Conservation (phyloP, 352 stramenopile genomes). For the Globisporangium yorkense region DNA sequence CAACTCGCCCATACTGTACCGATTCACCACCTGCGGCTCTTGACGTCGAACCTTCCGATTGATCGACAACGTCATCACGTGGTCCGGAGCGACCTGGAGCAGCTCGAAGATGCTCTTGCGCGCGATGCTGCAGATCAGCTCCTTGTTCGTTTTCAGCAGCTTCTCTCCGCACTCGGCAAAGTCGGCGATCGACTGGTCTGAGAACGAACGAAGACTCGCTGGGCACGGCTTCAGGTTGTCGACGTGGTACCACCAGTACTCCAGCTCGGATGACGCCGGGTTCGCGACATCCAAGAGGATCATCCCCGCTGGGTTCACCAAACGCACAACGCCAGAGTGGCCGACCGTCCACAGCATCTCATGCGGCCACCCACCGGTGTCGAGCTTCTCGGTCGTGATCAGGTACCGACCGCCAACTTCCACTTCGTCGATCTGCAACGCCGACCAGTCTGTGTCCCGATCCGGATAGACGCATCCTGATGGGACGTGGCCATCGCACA, state of each 20-base stretch:
- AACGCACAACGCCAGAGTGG: slow-evolving; percentile 40
- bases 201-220: slow-evolving; percentile 14
- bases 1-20: slow-evolving; percentile 48
- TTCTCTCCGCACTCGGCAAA: slow-evolving; percentile 29
- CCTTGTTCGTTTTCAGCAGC: slow-evolving; percentile 33
- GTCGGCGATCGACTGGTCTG: slow-evolving; percentile 33
- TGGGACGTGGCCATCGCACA: slow-evolving; percentile 74
- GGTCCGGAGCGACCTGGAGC: slow-evolving; percentile 46
- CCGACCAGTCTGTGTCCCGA: slow-evolving; percentile 68
- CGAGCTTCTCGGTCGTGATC: slow-evolving; percentile 28
- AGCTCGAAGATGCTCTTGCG: slow-evolving; percentile 60
- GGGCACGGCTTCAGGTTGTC: slow-evolving; percentile 30
- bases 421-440: slow-evolving; percentile 71
- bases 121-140: slow-evolving; percentile 52
- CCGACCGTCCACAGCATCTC: slow-evolving; percentile 68
- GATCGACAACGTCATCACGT: slow-evolving; percentile 51
- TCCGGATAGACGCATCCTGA: slow-evolving; percentile 79
- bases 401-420: slow-evolving; percentile 56
- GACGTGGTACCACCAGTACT: slow-evolving; percentile 74
- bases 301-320: slow-evolving; percentile 46
- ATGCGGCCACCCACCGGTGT: slow-evolving; percentile 30
- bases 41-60: slow-evolving; percentile 11
- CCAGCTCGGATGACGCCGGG: slow-evolving; percentile 30
- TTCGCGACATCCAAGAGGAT: slow-evolving; percentile 64
- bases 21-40: slow-evolving; percentile 21